Evolutionary conservation across 768 basidiomycete genomes (phyloP).

Genomic region (Chiua virens): DNA sequence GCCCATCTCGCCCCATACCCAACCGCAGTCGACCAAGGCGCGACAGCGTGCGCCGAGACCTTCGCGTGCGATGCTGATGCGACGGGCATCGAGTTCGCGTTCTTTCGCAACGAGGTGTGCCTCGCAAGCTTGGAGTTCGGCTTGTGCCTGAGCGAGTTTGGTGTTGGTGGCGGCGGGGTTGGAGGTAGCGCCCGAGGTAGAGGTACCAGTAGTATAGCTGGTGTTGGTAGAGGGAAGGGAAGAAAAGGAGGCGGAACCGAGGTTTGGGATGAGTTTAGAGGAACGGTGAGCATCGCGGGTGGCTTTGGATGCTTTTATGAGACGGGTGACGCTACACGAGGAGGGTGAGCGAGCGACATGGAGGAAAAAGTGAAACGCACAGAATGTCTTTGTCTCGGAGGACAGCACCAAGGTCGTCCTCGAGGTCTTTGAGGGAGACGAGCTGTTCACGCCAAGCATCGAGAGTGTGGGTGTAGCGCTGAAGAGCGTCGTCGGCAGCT

Average conservation of each 20-base stretch:
- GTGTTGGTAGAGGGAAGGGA: constrained; percentile 38
- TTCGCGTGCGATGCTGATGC: constrained; percentile 56
- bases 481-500: constrained; percentile 67
- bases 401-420: constrained; percentile 71
- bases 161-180: constrained; percentile 21
- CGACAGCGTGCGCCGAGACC: constrained; percentile 62
- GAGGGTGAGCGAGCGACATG: background rate
- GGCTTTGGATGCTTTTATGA: constrained; percentile 74
- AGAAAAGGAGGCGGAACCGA: constrained; percentile 45
- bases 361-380: constrained; percentile 43
- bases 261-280: constrained; percentile 25
- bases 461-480: constrained; percentile 56
- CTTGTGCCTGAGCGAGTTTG: constrained; percentile 66
- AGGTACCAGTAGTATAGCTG: background rate
- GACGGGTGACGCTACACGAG: constrained; percentile 61
- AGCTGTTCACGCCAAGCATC: constrained; percentile 68
- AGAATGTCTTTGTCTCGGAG: constrained; percentile 75
- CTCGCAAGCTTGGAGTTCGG: constrained; percentile 83
- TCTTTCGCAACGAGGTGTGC: constrained; percentile 70
- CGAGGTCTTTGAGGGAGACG: constrained; percentile 57
- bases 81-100: constrained; percentile 52
- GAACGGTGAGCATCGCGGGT: constrained; percentile 38
- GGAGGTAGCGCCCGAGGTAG: constrained; percentile 20
- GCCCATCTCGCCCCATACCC: constrained; percentile 67
- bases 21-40: constrained; percentile 69